A percentile compares a stretch with the other conserved stretches of the same genome.
phyloP scores from a whole-genome alignment of 148 eudicot species.

The Rhododendron simsii region DNA sequence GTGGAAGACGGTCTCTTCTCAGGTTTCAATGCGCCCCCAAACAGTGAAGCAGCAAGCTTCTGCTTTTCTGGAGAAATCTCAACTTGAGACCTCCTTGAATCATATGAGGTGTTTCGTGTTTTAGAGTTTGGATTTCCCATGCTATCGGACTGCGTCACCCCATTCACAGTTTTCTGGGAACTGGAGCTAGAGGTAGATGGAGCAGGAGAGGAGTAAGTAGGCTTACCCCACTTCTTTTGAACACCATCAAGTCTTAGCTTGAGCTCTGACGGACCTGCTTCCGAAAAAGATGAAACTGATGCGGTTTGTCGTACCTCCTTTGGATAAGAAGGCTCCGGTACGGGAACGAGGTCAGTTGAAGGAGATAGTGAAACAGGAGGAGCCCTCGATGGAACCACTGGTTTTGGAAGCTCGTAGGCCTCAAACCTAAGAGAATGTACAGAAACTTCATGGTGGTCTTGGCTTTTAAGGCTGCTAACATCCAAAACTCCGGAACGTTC shows the following conservation, averaged over 20 bases:
- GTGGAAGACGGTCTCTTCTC: conserved; percentile 51
- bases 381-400: conserved; percentile 35
- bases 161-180: conserved; percentile 46
- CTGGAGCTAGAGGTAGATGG: conserved; percentile 55
- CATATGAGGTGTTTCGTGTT: conserved; percentile 36
- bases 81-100: conserved; percentile 37
- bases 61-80: conserved; percentile 78
- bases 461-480: conserved; percentile 46
- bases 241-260: conserved; percentile 89
- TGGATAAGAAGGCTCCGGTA: conserved; percentile 51
- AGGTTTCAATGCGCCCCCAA: conserved; percentile 61
- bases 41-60: conserved; percentile 89
- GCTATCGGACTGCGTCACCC: conserved; percentile 37
- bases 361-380: conserved; percentile 36
- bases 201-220: conserved; percentile 57
- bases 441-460: conserved; percentile 54
- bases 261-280: conserved; percentile 55
- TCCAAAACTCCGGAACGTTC: conserved; percentile 53
- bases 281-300: conserved; percentile 30
- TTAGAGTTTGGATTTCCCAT: conserved; percentile 28
- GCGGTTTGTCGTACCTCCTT: conserved; percentile 37
- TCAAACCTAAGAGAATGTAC: conserved; percentile 83
- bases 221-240: conserved; percentile 93
- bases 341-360: conserved; percentile 76
- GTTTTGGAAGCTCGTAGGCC: conserved; percentile 91